Evolutionary conservation across 768 basidiomycete genomes (phyloP), one percentile per base, ranked within the genome.

Genomic region (Roridomyces roridus): DNA sequence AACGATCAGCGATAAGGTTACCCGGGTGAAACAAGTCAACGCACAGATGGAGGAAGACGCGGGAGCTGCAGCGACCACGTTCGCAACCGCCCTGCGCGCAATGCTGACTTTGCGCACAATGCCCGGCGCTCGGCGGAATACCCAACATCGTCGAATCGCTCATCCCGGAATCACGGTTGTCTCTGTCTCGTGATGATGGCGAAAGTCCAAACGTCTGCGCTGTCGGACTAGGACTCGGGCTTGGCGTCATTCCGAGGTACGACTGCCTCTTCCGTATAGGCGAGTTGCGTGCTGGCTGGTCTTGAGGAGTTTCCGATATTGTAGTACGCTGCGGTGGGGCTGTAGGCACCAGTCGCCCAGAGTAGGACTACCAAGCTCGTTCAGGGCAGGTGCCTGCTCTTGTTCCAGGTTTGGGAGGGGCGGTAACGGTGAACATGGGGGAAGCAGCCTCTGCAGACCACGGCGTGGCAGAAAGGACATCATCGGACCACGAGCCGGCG

Each of bases 51-150:
- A 11, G 31, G 44, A 36, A 29, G 23, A 39, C 37, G 23, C 31
- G 4, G 31, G 31, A 29, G 47, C 36, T 42, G 51, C 29, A 41
- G 76, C 73, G 35, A 85, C 67, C 17, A 85, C 76, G 40, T 80
- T 82, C n/a, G 85, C 84, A 10, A 80, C 75, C 12, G 82, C 77
- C 46, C 80, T 73, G 52, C 81, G 73, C 23, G 78, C 82, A 11
- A 86, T 29, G 37, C 43, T 62, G 3, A 55, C 62, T 1, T 54
- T 35, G 5, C 50, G 50, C 24, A 65, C 60, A 4, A 59, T 42
- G 1, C 48, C 57, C 39, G n/a, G 53, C 41, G 20, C 53, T 59
- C 12, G 57, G 40, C 17, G 61, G 61, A 2, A 55, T 49, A 10
- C 52, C 56, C 29, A 63, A 18, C 61, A 63, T 63, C 26, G 61